Percentiles rank a stretch among this genome's conserved stretches.
phyloP scores from a whole-genome alignment of 306 rosid genomes.

The Prunus mira region DNA sequence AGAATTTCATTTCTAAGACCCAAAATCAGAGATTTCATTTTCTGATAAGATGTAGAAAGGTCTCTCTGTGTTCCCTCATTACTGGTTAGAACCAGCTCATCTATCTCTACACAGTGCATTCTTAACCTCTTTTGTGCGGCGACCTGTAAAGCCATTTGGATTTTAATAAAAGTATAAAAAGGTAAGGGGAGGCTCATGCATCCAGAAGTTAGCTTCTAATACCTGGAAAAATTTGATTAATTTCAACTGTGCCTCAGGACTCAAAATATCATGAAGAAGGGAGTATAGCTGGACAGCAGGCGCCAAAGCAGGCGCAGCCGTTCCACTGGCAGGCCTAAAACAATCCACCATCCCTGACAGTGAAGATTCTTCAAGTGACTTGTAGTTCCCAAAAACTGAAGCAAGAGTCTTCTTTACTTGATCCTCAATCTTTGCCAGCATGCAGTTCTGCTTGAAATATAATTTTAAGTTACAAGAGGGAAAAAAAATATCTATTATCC shows the following conservation, averaged over 20 bases:
- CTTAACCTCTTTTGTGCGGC: conserved; percentile 37
- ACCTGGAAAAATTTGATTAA: conserved; percentile 32
- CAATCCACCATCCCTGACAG: conserved; percentile 30
- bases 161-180: not conserved
- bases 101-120: conserved; percentile 28
- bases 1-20: conserved; percentile 31
- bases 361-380: conserved; percentile 34
- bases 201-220: not conserved
- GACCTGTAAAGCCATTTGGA: conserved; percentile 15
- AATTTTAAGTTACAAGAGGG: not conserved
- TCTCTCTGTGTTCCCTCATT: conserved; percentile 16
- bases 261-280: conserved; percentile 32
- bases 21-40: conserved; percentile 26
- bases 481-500: not conserved
- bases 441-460: conserved; percentile 28
- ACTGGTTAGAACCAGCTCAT: conserved; percentile 14
- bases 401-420: conserved; percentile 32
- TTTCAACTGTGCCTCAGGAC: conserved; percentile 31
- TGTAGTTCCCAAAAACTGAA: conserved; percentile 39
- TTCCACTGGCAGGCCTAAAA: conserved; percentile 17
- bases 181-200: not conserved
- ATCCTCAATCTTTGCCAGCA: conserved; percentile 28
- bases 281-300: conserved; percentile 33
- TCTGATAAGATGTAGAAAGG: conserved; percentile 22
- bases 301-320: conserved; percentile 31